Evolutionary conservation across 2,329 filamentous ascomycete species (phyloP), one percentile per base, ranked within the genome.

Genomic region (Colletotrichum costaricense): DNA sequence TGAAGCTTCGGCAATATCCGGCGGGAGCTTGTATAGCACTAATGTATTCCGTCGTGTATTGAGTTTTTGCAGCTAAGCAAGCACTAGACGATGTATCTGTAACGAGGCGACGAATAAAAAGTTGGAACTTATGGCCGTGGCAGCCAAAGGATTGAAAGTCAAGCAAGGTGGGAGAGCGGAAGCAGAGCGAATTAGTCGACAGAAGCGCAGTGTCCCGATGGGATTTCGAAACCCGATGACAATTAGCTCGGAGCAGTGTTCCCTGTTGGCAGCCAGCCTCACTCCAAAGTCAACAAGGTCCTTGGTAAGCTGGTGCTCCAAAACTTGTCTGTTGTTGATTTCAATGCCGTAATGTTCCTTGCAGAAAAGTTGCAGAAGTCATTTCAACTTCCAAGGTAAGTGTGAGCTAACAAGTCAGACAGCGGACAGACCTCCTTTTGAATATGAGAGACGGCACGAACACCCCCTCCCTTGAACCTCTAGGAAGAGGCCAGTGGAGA

Each of bases 201-300:
- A 46, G 33, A 54, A 24, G 30, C 28, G 59, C 69, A 35, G 58
- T 38, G 58, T 55, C 59, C 70, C 30, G 60, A 65, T 73, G 70
- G 67, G 60, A 65, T 70, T 69, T 57, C 60, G 70, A 73, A 73
- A 73, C 70, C 49, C 70, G 46, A 70, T 70, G 33, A 35, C 38
- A 70, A 60, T 70, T 11, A 57, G 59, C 35, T 65, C 70, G 67
- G 56, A 14, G 60, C 56, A 30, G 59, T 46, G 22, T 70, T 70
- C 67, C 67, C 67, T 73, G 70, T 22, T 49, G 56, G 49, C 70
- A 70, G 60, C 70, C 42, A 70, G 60, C 70, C 59, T 69, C 59
- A 63, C 33, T 64, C 30, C 35, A 7, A 67, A 60, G 62, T 24
- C 69, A 63, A 64, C 33, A 35, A 5, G 33, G 33, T 35, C 26